Evolutionary conservation across 2,329 filamentous ascomycete species (phyloP).

Genomic region (Ceratocystis destructans): DNA sequence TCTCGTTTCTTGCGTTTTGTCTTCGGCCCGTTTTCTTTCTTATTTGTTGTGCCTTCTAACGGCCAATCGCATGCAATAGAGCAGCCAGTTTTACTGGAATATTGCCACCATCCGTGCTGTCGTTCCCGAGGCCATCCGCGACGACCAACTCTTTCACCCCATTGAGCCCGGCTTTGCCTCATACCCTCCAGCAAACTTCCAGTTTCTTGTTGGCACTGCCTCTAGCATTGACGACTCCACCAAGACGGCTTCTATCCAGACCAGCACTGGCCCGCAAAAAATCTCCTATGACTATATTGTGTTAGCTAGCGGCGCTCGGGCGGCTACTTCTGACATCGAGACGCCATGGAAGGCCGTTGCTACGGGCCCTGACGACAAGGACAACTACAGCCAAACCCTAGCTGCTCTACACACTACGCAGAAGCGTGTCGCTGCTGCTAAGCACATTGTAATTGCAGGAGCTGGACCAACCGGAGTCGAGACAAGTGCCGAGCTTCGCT

Average conservation of each 20-base stretch:
- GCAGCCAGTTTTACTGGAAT: constrained; percentile 46
- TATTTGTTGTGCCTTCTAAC: background rate
- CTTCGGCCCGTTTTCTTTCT: background rate
- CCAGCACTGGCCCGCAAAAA: constrained; percentile 23
- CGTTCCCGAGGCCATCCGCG: constrained; percentile 35
- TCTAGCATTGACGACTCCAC: constrained; percentile 29
- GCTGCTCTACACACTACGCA: constrained; percentile 30
- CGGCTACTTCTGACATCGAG: constrained; percentile 24
- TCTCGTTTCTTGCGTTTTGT: background rate
- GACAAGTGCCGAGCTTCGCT: constrained; percentile 40
- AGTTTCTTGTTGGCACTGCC: constrained; percentile 40
- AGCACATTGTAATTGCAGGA: constrained; percentile 42
- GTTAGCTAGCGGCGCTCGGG: constrained; percentile 41
- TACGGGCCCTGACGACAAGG: constrained; percentile 3
- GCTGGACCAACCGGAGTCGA: constrained; percentile 44
- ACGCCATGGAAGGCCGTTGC: constrained; percentile 41
- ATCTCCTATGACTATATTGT: constrained; percentile 44
- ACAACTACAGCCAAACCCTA: constrained; percentile 32
- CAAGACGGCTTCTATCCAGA: constrained; percentile 28
- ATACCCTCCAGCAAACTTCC: constrained; percentile 36
- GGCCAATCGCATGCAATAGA: constrained; percentile 27
- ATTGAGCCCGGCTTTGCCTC: constrained; percentile 36
- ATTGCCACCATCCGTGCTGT: constrained; percentile 42
- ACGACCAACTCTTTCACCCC: constrained; percentile 37
- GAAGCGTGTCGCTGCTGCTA: constrained; percentile 32